Percentiles rank a stretch among this genome's conserved stretches.
These are phyloP conservation scores for Fusarium pininemorale DNA, from an alignment of 2,329 filamentous ascomycete genomes.

Conservation along the genomic window DNA sequence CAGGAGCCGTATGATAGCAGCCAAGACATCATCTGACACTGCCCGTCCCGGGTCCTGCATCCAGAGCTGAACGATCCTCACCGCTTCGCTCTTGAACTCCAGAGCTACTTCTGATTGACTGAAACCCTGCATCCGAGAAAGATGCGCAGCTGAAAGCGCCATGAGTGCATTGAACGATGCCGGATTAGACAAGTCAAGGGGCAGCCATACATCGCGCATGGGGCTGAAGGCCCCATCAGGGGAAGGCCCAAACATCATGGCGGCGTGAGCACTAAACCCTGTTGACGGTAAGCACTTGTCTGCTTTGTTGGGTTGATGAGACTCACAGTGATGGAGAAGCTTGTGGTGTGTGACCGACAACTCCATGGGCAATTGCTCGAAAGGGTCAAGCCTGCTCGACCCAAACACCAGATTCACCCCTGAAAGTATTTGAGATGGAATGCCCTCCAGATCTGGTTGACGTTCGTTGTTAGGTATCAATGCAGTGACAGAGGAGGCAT, in stretches of 20 bases:
- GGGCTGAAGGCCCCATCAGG: slow-evolving; percentile 46
- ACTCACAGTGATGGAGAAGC: slow-evolving; percentile 8
- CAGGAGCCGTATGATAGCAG: neutral
- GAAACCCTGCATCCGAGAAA: slow-evolving; percentile 47
- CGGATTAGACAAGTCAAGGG: slow-evolving; percentile 52
- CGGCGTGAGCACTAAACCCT: slow-evolving; percentile 33
- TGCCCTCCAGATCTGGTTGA: neutral
- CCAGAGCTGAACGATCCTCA: slow-evolving; percentile 48
- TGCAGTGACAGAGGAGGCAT: neutral
- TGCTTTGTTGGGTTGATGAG: neutral
- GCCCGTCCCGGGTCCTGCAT: slow-evolving; percentile 43
- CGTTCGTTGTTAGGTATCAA: neutral
- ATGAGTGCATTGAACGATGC: slow-evolving; percentile 53
- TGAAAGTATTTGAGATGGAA: neutral
- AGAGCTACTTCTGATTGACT: slow-evolving; percentile 40
- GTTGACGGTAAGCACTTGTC: neutral
- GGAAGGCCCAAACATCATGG: slow-evolving; percentile 43
- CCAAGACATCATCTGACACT: slow-evolving; percentile 44
- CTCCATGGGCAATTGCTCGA: neutral
- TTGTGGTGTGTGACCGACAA: neutral
- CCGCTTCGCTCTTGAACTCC: slow-evolving; percentile 48
- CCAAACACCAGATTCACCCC: slow-evolving; percentile 2
- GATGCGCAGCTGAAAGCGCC: slow-evolving; percentile 52
- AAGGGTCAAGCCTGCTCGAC: neutral
- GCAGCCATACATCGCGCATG: slow-evolving; percentile 53